Evolutionary conservation across 75 land plant species (phyloP).

Genomic region (Adiantum capillusveneris): DNA sequence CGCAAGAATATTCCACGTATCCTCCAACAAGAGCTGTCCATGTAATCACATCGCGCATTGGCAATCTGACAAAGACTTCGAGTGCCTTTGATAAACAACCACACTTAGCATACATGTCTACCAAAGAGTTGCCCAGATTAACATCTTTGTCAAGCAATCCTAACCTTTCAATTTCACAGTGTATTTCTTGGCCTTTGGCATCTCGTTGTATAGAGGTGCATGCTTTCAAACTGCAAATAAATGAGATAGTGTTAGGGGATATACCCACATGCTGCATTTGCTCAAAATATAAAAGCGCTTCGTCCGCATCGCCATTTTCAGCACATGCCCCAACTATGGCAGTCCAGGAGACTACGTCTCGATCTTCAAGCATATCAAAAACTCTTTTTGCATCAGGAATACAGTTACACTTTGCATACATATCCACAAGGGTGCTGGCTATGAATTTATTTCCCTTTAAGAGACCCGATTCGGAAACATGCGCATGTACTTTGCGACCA

Average conservation of each 20-base stretch:
- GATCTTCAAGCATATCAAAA: conserved; percentile 30
- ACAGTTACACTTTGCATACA: too few species aligned
- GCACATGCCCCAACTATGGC: conserved; percentile 46
- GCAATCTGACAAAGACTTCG: conserved; percentile 26
- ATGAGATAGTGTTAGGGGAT: conserved; percentile 34
- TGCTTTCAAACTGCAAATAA: conserved; percentile 37
- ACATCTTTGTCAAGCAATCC: conserved; percentile 33
- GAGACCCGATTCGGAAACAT: too few species aligned
- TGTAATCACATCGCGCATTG: conserved; percentile 25
- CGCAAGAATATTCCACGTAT: conserved; percentile 47
- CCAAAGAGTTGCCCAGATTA: too few species aligned
- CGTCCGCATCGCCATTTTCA: conserved; percentile 35
- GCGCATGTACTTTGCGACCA: too few species aligned
- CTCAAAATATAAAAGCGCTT: conserved; percentile 35
- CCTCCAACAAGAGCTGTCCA: conserved; percentile 58
- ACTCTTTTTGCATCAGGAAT: too few species aligned
- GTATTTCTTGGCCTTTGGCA: conserved; percentile 53
- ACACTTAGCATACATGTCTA: conserved; percentile 64
- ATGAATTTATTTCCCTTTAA: too few species aligned
- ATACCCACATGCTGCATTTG: conserved; percentile 26
- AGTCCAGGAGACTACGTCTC: conserved; percentile 64
- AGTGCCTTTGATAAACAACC: conserved; percentile 34
- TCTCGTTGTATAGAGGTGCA: conserved; percentile 24
- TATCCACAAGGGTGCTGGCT: too few species aligned
- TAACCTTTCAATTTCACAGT: conserved; percentile 33